These are phyloP conservation scores for Neurospora sp. DNA, from an alignment of 495 filamentous ascomycete species.

Conservation along the genomic window DNA sequence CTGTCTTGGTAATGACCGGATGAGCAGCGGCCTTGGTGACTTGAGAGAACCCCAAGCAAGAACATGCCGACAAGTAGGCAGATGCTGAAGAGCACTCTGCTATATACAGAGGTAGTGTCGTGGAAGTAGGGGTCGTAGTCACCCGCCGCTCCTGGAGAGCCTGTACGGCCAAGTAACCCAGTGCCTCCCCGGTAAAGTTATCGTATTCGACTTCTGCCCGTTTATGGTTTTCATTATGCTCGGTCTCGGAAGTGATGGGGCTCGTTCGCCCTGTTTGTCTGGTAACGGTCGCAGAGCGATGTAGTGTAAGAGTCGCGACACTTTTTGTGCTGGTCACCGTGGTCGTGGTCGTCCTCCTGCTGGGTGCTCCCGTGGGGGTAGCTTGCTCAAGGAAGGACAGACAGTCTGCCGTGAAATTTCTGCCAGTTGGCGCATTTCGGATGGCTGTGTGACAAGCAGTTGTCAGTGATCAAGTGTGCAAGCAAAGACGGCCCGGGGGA, in stretches of 20 bases:
- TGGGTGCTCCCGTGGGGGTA: not conserved
- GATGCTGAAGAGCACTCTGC: slow-evolving; percentile 9
- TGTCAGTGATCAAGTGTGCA: not conserved
- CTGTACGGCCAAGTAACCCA: not conserved
- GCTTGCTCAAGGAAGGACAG: slow-evolving; percentile 7
- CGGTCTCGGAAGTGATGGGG: not conserved
- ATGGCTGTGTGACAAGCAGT: slow-evolving; percentile 7
- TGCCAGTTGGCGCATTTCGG: slow-evolving; percentile 5
- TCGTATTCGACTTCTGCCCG: slow-evolving; percentile 3
- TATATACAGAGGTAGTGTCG: slow-evolving; percentile 12
- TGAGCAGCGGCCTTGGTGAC: slow-evolving; percentile 1
- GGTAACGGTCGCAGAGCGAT: not conserved
- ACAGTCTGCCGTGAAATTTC: slow-evolving; percentile 18
- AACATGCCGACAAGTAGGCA: slow-evolving; percentile 20
- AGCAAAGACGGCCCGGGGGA: not conserved
- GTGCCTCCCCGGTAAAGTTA: not conserved
- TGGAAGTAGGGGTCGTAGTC: slow-evolving; percentile 7
- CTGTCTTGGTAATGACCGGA: slow-evolving; percentile 3
- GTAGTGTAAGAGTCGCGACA: slow-evolving; percentile 1
- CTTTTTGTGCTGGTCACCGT: slow-evolving; percentile 7
- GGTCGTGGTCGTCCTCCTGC: slow-evolving; percentile 6
- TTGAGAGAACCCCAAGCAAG: slow-evolving; percentile 16
- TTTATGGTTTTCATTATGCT: slow-evolving; percentile 2
- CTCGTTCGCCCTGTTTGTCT: not conserved
- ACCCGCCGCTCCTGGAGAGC: slow-evolving; percentile 5